These are phyloP conservation scores for Botrytis squamosa DNA, from an alignment of 2,329 filamentous ascomycete species.

Conservation along the genomic window DNA sequence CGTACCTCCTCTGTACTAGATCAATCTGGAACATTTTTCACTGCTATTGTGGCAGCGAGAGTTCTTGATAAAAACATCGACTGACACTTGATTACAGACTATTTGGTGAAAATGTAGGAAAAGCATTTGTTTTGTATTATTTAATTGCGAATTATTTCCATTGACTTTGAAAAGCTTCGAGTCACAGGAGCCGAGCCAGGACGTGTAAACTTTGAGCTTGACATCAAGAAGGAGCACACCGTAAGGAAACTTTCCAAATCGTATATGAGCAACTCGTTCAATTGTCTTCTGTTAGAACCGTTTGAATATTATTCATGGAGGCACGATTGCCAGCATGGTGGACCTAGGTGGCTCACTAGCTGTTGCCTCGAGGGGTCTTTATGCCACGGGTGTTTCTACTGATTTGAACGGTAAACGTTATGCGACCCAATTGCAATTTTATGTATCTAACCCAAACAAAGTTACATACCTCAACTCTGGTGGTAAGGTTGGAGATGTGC, in stretches of 20 bases:
- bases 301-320: constrained; percentile 72
- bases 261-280: background rate
- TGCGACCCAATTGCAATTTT: background rate
- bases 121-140: background rate
- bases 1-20: background rate
- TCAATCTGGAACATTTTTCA: background rate
- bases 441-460: constrained; percentile 35
- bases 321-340: constrained; percentile 74
- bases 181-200: constrained; percentile 64
- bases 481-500: constrained; percentile 55
- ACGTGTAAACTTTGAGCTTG: constrained; percentile 71
- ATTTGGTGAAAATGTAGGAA: constrained; percentile 39
- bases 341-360: constrained; percentile 65
- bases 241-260: constrained; percentile 46
- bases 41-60: background rate
- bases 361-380: constrained; percentile 62
- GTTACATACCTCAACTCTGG: constrained; percentile 63
- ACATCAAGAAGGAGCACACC: constrained; percentile 73
- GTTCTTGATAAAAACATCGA: background rate
- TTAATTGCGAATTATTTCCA: background rate
- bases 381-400: constrained; percentile 63
- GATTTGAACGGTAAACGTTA: constrained; percentile 56
- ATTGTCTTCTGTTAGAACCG: constrained; percentile 57
- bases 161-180: constrained; percentile 53
- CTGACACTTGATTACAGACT: constrained; percentile 31